Evolutionary conservation across 495 filamentous ascomycete genomes (phyloP), one percentile per base, ranked within the genome.

Genomic region (Trichoderma virens): DNA sequence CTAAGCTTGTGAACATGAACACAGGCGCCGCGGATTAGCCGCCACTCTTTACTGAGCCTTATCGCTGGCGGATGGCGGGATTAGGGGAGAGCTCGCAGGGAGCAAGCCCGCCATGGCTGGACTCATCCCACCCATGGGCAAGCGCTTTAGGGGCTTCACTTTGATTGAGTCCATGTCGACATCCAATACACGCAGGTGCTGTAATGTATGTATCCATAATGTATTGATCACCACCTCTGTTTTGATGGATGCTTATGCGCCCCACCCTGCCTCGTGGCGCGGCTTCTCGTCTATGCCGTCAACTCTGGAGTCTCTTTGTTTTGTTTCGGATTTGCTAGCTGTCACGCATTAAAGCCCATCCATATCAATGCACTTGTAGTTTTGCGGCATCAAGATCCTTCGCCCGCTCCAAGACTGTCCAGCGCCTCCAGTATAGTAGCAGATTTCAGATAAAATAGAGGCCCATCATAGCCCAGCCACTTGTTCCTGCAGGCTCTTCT

Each of bases 401-500:
- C n/a, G n/a, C n/a, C n/a, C n/a, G n/a, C n/a, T n/a, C n/a, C n/a
- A n/a, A n/a, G n/a, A n/a, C n/a, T n/a, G n/a, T n/a, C n/a, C n/a
- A n/a, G n/a, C 38, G 2, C 38, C 38, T 41, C 38, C 38, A 41
- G n/a, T n/a, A n/a, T n/a, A n/a, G n/a, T 18, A 9, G 30, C 25
- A 3, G 25, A 2, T 28, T 30, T 28, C 51, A 18, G 11, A 56
- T 31, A 4, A 56, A 16, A 3, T n/a, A 56, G 27, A 45, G 5
- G 51, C 27, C 3, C 13, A 56, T 56, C 51, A 56, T 9, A 13
- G 51, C 51, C 27, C 23, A 5, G 25, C 25, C 25, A 28, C 16
- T 18, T 27, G 23, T 28, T 27, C 51, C 25, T 56, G 23, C 51
- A 79, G 65, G 43, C 71, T 76, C 64, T 61, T 66, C 73, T 90